phyloP scores from a whole-genome alignment of 2,329 filamentous ascomycete species.

The Niveomyces coronatus region DNA sequence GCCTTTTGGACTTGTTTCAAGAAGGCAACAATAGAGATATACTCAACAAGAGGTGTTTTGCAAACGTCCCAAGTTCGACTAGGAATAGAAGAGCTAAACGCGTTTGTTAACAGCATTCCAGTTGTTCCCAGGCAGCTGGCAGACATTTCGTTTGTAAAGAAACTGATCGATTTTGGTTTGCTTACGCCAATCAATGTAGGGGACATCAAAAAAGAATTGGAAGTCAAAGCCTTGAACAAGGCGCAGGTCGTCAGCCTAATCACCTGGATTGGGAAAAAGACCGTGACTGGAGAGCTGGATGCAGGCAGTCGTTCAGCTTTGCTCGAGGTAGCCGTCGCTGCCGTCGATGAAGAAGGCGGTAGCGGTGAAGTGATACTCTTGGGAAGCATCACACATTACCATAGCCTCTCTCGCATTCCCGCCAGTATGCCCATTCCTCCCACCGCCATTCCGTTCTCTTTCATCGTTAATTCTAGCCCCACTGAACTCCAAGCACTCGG shows the following conservation, averaged over 20 bases:
- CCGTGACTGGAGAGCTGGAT: slow-evolving; percentile 63
- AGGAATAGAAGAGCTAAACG: slow-evolving; percentile 50
- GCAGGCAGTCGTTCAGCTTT: slow-evolving; percentile 54
- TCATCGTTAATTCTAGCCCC: slow-evolving; percentile 59
- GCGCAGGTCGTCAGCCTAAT: slow-evolving; percentile 75
- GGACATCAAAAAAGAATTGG: slow-evolving; percentile 77
- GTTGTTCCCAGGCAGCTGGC: slow-evolving; percentile 70
- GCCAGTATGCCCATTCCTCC: slow-evolving; percentile 71
- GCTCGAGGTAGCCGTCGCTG: slow-evolving; percentile 71
- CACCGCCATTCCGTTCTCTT: slow-evolving; percentile 73
- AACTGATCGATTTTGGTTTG: slow-evolving; percentile 73
- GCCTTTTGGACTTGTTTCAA: slow-evolving; percentile 91
- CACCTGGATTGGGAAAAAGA: slow-evolving; percentile 69
- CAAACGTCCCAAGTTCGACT: slow-evolving; percentile 76
- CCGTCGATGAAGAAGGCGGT: slow-evolving; percentile 49
- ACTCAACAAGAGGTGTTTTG: slow-evolving; percentile 79
- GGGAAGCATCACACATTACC: slow-evolving; percentile 61
- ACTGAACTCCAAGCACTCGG: slow-evolving; percentile 68
- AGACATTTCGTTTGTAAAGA: slow-evolving; percentile 64
- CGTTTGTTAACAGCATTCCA: slow-evolving; percentile 82
- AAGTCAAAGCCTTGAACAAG: slow-evolving; percentile 68
- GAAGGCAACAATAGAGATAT: slow-evolving; percentile 72
- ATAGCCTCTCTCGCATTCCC: slow-evolving; percentile 70
- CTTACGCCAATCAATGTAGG: slow-evolving; percentile 79
- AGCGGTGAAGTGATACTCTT: slow-evolving; percentile 67